phyloP scores from a whole-genome alignment of 345 rosid species.

The Cardiospermum halicacabum region DNA sequence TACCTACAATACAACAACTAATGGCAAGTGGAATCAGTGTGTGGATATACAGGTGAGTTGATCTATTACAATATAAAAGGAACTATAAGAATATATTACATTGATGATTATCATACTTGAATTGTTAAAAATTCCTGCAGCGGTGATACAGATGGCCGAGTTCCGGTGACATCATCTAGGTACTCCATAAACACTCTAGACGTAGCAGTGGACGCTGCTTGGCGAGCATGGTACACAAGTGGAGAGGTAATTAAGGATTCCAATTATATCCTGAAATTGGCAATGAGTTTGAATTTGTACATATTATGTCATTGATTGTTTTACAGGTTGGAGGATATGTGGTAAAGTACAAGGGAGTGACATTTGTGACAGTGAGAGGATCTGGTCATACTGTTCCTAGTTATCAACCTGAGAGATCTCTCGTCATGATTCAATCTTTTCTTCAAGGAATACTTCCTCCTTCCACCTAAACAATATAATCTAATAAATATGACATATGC shows the following conservation, averaged over 20 bases:
- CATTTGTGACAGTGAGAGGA: slow-evolving; percentile 35
- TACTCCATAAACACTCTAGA: slow-evolving; percentile 32
- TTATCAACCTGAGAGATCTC: slow-evolving; percentile 41
- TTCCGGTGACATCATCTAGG: slow-evolving; percentile 41
- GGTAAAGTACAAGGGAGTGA: slow-evolving; percentile 32
- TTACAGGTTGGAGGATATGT: slow-evolving; percentile 51
- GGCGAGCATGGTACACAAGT: slow-evolving; percentile 40
- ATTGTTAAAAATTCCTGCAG: no score
- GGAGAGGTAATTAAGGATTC: slow-evolving; percentile 43
- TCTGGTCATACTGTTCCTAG: slow-evolving; percentile 52
- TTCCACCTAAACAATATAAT: not conserved
- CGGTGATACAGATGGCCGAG: slow-evolving; percentile 37
- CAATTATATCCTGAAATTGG: not conserved
- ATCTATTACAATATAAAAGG: not conserved
- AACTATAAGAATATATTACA: no score
- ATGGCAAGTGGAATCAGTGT: slow-evolving; percentile 29
- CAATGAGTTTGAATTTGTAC: not conserved
- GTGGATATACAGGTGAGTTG: slow-evolving; percentile 44
- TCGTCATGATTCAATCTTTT: slow-evolving; percentile 36
- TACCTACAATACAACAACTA: slow-evolving; percentile 33
- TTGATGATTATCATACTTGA: not conserved
- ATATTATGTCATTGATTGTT: not conserved
- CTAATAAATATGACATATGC: no score
- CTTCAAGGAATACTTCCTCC: slow-evolving; percentile 37
- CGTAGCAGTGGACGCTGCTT: slow-evolving; percentile 23